A percentile compares a stretch with the other conserved stretches of the same genome.
Conservation (phyloP, 2,329 filamentous ascomycete genomes). For the Knufia petricola region DNA sequence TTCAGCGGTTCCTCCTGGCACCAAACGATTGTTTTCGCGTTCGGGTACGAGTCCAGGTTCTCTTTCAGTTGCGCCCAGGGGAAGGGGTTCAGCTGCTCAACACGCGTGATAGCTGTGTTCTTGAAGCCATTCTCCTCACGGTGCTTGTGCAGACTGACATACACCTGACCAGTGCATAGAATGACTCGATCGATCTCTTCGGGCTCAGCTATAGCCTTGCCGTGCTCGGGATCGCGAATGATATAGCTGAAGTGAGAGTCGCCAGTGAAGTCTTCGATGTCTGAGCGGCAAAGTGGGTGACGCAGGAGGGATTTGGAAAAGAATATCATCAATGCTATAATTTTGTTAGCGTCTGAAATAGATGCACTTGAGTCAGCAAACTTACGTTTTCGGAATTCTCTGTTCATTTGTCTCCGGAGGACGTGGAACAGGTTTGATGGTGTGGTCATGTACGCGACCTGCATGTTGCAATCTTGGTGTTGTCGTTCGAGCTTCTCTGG, state of each 20-base stretch:
- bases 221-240: constrained; percentile 80
- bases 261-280: constrained; percentile 81
- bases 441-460: constrained; percentile 94
- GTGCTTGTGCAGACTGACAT: constrained; percentile 80
- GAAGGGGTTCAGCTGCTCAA: constrained; percentile 98
- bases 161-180: constrained; percentile 91
- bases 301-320: constrained; percentile 96
- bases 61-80: constrained; percentile 95
- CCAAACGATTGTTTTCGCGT: constrained; percentile 96
- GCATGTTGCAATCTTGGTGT: constrained; percentile 99
- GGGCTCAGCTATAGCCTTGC: constrained; percentile 61
- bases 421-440: constrained; percentile 95
- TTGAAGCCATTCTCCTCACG: constrained; percentile 77
- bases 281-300: constrained; percentile 82
- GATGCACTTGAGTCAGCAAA: constrained; percentile 24
- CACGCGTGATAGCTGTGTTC: constrained; percentile 84
- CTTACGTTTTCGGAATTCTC: constrained; percentile 98
- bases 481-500: constrained; percentile 86
- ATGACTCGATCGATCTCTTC: constrained; percentile 91
- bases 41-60: constrained; percentile 93
- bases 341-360: constrained; percentile 18
- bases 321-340: constrained; percentile 79
- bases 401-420: constrained; percentile 92
- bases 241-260: constrained; percentile 96
- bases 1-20: constrained; percentile 96